Percentiles rank a stretch among this genome's conserved stretches.
phyloP scores from a whole-genome alignment of 2,329 filamentous ascomycete genomes.

The Hypoxylon sp. region DNA sequence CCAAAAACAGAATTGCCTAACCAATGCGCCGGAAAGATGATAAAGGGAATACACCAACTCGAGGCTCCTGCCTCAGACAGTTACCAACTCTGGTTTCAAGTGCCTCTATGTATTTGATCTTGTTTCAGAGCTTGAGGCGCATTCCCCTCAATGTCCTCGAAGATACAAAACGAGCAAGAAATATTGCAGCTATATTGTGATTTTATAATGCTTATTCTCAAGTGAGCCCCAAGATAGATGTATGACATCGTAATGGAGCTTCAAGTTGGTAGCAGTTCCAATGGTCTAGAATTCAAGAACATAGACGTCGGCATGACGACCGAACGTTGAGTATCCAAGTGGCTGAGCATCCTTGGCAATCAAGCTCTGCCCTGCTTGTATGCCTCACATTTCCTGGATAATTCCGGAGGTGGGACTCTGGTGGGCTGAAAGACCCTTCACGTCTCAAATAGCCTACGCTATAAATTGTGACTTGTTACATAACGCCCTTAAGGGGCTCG shows the following conservation, averaged over 20 bases:
- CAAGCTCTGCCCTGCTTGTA: slow-evolving; percentile 23
- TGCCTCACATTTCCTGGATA: slow-evolving; percentile 31
- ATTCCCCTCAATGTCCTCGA: slow-evolving; percentile 6
- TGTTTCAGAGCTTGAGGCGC: slow-evolving; percentile 28
- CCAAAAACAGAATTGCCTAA: slow-evolving; percentile 4
- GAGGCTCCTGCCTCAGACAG: slow-evolving; percentile 12
- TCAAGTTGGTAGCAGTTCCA: slow-evolving; percentile 6
- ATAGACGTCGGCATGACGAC: slow-evolving; percentile 19
- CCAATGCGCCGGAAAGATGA: slow-evolving; percentile 2
- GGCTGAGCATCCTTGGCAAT: slow-evolving; percentile 40
- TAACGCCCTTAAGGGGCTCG: slow-evolving; percentile 11
- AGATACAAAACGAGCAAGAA: neutral
- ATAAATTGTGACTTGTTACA: slow-evolving; percentile 21
- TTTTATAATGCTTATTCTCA: slow-evolving; percentile 1
- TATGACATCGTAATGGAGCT: slow-evolving; percentile 11
- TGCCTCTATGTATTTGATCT: slow-evolving; percentile 1
- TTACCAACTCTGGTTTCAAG: slow-evolving; percentile 23
- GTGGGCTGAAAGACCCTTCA: slow-evolving; percentile 20
- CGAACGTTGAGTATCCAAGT: slow-evolving; percentile 19
- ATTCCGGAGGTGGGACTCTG: slow-evolving; percentile 24
- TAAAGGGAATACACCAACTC: neutral
- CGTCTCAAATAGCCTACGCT: slow-evolving; percentile 24
- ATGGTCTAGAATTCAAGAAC: slow-evolving; percentile 1
- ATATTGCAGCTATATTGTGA: neutral
- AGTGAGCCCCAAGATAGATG: slow-evolving; percentile 5